Base-by-base conservation (phyloP, 257 asterid species). In the Salvia hispanica region DNA sequence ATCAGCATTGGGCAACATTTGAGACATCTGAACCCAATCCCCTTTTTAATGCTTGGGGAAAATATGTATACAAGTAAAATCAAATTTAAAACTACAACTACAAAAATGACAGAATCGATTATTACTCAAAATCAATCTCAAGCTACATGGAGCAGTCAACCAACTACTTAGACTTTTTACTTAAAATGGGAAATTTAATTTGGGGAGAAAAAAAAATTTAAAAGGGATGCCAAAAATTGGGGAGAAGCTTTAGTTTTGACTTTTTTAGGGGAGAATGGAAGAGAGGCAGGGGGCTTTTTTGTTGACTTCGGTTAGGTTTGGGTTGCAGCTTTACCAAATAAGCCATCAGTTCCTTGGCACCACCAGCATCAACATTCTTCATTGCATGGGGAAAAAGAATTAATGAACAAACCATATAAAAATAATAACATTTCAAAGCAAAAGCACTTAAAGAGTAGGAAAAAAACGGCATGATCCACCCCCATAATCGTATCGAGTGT, bases 401-500 rank as follows among this genome's bases (percentile, higher is more conserved):
- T 36, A 67, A 25, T 28, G 44, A 67, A 59, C 37, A 66, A 33
- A 54, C 45, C 48, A 11, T 34, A 28, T 53, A 72, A 62, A 55
- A 57, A 40, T 45, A n/a, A n/a, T n/a, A n/a, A 25, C 47, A 39
- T n/a, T 58, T 42, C 33, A 16, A 6, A 64, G 28, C 46, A 66
- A 57, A 56, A 37, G 43, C 45, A 21, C 57, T 54, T 28, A 60
- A 25, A 31, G 28, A 54, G 50, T 34, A 16, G 51, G 56, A 64
- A 48, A 47, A 71, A 21, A 6, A 64, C 55, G 56, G 58, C 52
- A 69, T 46, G 46, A 54, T 67, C 44, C 45, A 55, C 70, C 99
- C 94, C 90, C 97, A 36, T 93, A 93, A 81, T 93, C 99, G 73
- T 93, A 93, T 78, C 99, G 83, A 61, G 97, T 90, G 79, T 93